Conservation (phyloP, 345 rosid species). For the Populus euphratica region DNA sequence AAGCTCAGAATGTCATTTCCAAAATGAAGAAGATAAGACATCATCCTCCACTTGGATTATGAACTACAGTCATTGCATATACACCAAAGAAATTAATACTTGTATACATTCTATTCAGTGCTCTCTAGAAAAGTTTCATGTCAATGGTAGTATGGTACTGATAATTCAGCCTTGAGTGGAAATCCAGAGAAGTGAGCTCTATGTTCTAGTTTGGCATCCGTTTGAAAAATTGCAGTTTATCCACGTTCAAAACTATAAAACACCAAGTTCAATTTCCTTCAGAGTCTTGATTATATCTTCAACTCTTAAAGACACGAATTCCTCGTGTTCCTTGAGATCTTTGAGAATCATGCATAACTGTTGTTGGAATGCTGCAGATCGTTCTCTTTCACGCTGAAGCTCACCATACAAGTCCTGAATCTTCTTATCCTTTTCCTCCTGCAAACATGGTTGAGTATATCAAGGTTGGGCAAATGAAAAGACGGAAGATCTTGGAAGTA, state of each 20-base stretch:
- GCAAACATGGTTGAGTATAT: slow-evolving; percentile 1
- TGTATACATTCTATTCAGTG: background rate
- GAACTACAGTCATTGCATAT: background rate
- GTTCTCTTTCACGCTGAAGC: slow-evolving; percentile 30
- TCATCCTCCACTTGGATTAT: background rate
- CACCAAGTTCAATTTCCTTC: slow-evolving; percentile 34
- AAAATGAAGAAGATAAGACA: background rate
- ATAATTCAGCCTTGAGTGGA: background rate
- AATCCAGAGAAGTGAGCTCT: background rate
- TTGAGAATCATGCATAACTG: slow-evolving; percentile 28
- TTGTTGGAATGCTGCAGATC: slow-evolving; percentile 24
- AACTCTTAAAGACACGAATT: slow-evolving; percentile 34
- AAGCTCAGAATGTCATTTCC: background rate
- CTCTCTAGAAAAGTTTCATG: background rate
- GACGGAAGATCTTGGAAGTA: background rate
- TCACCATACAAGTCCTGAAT: slow-evolving; percentile 34
- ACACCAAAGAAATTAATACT: background rate
- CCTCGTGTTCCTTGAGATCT: slow-evolving; percentile 37
- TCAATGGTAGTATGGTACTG: background rate
- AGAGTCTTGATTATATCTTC: slow-evolving; percentile 33
- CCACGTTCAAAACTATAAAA: slow-evolving; percentile 9
- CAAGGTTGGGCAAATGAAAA: background rate
- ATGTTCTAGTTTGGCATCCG: background rate
- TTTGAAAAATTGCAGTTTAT: background rate
- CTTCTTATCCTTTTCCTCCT: slow-evolving; percentile 41